Conservation (phyloP, 352 stramenopile species). For the Phytophthora fragariae region DNA sequence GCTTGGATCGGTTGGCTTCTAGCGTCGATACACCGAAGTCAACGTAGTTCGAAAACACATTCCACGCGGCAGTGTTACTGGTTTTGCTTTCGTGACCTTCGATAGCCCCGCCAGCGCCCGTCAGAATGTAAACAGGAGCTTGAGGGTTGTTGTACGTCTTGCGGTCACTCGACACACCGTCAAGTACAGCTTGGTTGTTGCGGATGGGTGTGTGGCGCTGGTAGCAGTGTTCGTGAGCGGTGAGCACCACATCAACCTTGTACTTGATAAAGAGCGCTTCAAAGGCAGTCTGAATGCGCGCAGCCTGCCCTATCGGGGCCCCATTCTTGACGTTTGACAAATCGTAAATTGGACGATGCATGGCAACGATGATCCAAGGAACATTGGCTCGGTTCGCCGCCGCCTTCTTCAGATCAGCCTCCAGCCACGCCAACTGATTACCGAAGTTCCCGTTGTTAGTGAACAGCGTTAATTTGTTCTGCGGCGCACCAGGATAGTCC, state of each 20-base stretch:
- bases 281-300: slow-evolving; percentile 48
- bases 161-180: slow-evolving; percentile 36
- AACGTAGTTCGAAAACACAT: slow-evolving; percentile 33
- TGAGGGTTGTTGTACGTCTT: slow-evolving; percentile 43
- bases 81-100: slow-evolving; percentile 36
- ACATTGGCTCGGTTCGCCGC: slow-evolving; percentile 48
- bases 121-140: slow-evolving; percentile 45
- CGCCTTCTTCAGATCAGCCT: slow-evolving; percentile 54
- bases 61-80: slow-evolving; percentile 30
- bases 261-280: slow-evolving; percentile 60
- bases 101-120: slow-evolving; percentile 31
- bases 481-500: slow-evolving; percentile 48
- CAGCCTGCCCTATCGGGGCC: slow-evolving; percentile 40
- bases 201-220: slow-evolving; percentile 41
- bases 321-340: slow-evolving; percentile 13
- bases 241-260: slow-evolving; percentile 47
- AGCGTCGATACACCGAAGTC: slow-evolving; percentile 41
- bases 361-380: slow-evolving; percentile 60
- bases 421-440: slow-evolving; percentile 57
- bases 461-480: slow-evolving; percentile 47
- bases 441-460: slow-evolving; percentile 53
- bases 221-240: slow-evolving; percentile 48
- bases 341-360: slow-evolving; percentile 59
- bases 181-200: slow-evolving; percentile 20
- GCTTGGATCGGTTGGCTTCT: slow-evolving; percentile 25